Base-by-base conservation (phyloP, 2,329 filamentous ascomycete genomes). In the Alternaria angustiovoidea region DNA sequence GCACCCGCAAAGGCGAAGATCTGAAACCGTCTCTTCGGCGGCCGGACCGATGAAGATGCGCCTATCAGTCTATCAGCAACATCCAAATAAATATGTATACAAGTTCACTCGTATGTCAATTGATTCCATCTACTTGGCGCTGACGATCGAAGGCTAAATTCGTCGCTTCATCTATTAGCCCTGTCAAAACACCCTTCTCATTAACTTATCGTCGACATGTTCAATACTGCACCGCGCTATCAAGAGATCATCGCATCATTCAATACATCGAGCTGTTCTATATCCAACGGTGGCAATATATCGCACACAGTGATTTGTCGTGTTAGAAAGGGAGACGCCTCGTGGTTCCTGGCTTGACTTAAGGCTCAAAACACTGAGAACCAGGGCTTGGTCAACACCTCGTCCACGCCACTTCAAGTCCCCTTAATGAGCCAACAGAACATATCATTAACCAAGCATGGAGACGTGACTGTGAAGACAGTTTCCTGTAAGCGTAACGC, bases 1-100 rank as follows among this genome's bases (percentile, higher is more conserved):
- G 74, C 75, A 51, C 78, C 77, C 9, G 81, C 80, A 4, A 84
- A 83, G 67, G 82, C 82, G 16, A 84, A 82, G 73, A 84, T 84
- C 28, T 84, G 24, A 22, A 8, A 12, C 6, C n/a, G 18, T 34
- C 18, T 11, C 41, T 28, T 32, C 57, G 44, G 44, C 14, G n/a
- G 14, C 43, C 42, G 41, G 36, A 49, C 54, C 36, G 58, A 49
- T 38, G 30, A 54, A 44, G 43, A 20, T 2, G n/a, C 22, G 7
- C 9, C 14, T 41, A 20, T 38, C 34, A 20, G 28, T 22, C 18
- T 12, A 36, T n/a, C 2, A 3, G 11, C 1, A 2, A 22, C 5
- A 1, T 18, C 16, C 4, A 5, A 18, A 5, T 20, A 43, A 48
- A 26, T 6, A 20, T 30, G 14, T 18, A 36, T 65, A 54, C 52